Conservation (phyloP, 768 basidiomycete genomes). For the Tubosaeta brunneosetosa region DNA sequence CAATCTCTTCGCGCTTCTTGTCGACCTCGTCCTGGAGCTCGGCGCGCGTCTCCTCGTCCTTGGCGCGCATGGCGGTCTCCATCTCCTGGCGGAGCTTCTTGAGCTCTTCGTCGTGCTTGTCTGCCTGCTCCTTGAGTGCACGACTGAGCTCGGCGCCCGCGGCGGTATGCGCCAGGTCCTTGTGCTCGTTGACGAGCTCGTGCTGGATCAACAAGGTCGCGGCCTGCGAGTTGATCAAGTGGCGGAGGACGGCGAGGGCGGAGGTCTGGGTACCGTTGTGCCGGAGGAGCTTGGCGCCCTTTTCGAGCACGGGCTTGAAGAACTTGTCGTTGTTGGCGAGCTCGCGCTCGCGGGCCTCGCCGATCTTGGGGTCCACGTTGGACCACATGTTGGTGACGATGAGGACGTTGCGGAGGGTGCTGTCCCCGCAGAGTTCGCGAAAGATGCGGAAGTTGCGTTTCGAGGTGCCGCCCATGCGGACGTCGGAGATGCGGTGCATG, state of each 20-base stretch:
- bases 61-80: slow-evolving; percentile 38
- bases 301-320: slow-evolving; percentile 49
- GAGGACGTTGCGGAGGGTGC: slow-evolving; percentile 44
- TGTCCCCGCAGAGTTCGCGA: slow-evolving; percentile 48
- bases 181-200: slow-evolving; percentile 49
- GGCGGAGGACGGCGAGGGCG: slow-evolving; percentile 39
- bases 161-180: slow-evolving; percentile 46
- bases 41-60: slow-evolving; percentile 43
- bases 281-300: slow-evolving; percentile 43
- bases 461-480: slow-evolving; percentile 48
- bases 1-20: slow-evolving; percentile 42
- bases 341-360: slow-evolving; percentile 43
- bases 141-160: slow-evolving; percentile 51
- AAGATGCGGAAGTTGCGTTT: slow-evolving; percentile 50
- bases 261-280: slow-evolving; percentile 39
- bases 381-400: slow-evolving; percentile 56
- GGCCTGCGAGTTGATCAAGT: slow-evolving; percentile 39
- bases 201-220: slow-evolving; percentile 48
- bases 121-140: slow-evolving; percentile 44
- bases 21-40: slow-evolving; percentile 44
- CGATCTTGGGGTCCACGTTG: slow-evolving; percentile 35
- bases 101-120: slow-evolving; percentile 46
- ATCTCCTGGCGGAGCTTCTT: slow-evolving; percentile 43
- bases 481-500: slow-evolving; percentile 51
- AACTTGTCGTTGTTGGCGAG: slow-evolving; percentile 39